Evolutionary conservation across 1,284 basidiomycete genomes (phyloP), one percentile per base, ranked within the genome.

Genomic region (Leccinum olivaceoglutinosum): DNA sequence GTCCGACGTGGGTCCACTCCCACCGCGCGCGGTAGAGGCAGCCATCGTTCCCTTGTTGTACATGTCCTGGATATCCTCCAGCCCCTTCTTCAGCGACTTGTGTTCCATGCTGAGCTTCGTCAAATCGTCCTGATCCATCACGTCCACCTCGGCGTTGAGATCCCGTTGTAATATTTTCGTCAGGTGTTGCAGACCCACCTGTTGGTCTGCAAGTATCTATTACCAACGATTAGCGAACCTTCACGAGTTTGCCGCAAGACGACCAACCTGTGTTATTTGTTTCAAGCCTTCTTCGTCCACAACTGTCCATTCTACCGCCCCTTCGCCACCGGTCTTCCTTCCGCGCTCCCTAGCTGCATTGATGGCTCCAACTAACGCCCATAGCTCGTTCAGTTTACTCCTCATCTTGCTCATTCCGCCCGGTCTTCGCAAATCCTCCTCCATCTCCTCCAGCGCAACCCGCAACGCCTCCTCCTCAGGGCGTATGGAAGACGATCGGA

Each of bases 281-380:
- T 85, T 81, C 66, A 95, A 77, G 1, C 90, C 90, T 11, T 91
- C 90, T 68, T 93, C 90, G 73, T 96, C 93, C 3, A 91, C 89
- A 21, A 93, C 89, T 8, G 89, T 84, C 93, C 93, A 95, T 66
- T 87, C 89, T 58, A 82, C 79, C 41, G 58, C 54, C 7, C 70
- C 69, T 44, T 75, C 75, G 34, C 71, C 72, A 0, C 80, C 80
- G 3, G 77, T 80, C 61, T 75, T 80, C 67, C 79, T 75, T 62
- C 80, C 84, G 62, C 82, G 75, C 68, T 89, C 86, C 66, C 80
- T 74, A 60, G 82, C 80, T 1, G 89, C 89, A 64, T 83, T 82
- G 16, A 94, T 80, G 61, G 91, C 88, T n/a, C 92, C 92, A 11
- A 94, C 81, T 49, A 90, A 77, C 12, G 91, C 93, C 93, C 93